These are phyloP conservation scores for Paxillus involutus DNA, from an alignment of 768 basidiomycete species.

Conservation along the genomic window DNA sequence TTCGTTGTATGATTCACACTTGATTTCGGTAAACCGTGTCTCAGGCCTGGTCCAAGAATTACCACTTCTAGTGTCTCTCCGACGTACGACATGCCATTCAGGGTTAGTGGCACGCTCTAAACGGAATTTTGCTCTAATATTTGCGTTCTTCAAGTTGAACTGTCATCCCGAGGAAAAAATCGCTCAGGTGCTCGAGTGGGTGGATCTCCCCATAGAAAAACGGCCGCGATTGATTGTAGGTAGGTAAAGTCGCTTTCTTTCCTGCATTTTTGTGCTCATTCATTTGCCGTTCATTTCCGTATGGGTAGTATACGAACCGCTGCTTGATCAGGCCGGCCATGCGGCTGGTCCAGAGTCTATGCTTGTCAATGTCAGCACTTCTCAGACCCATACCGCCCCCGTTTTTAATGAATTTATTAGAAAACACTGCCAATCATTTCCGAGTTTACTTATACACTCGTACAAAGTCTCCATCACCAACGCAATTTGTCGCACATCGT, in stretches of 20 bases:
- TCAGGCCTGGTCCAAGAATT: constrained; percentile 14
- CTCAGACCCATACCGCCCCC: neutral
- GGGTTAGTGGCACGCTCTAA: constrained; percentile 6
- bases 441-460: constrained; percentile 55
- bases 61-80: constrained; percentile 10
- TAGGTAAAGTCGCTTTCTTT: constrained; percentile 23
- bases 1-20: too few species aligned
- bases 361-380: constrained; percentile 59
- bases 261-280: neutral
- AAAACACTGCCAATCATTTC: constrained; percentile 66
- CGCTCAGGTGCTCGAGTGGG: constrained; percentile 71
- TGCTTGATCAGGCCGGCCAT: constrained; percentile 84
- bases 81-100: constrained; percentile 14
- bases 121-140: neutral
- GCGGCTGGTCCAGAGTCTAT: constrained; percentile 60
- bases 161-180: constrained; percentile 49
- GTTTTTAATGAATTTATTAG: constrained; percentile 33
- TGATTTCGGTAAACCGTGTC: neutral
- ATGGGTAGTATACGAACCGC: constrained; percentile 69
- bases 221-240: constrained; percentile 77
- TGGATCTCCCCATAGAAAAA: constrained; percentile 58
- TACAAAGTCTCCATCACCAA: constrained; percentile 47
- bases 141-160: neutral
- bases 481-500: constrained; percentile 80
- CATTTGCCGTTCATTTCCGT: neutral